Evolutionary conservation across 495 filamentous ascomycete species (phyloP), one percentile per base, ranked within the genome.

Genomic region (Penicillium desertorum): DNA sequence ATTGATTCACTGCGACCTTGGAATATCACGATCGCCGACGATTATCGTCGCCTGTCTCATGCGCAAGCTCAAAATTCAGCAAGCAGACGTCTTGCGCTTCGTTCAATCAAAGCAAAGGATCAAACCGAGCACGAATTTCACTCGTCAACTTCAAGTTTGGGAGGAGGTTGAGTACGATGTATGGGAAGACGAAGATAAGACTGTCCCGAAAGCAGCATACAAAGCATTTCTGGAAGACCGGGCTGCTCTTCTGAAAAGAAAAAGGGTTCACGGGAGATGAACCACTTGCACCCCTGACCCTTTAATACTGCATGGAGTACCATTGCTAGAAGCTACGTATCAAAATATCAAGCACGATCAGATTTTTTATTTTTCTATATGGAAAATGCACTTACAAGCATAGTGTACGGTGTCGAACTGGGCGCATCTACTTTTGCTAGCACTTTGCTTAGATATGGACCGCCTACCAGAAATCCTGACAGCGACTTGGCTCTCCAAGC

Each of bases 1-100:
- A 30, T 58, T 72, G 27, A 57, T 74, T 27, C 74, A 76, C 59
- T 73, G 72, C 57, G 62, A 66, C 44, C 57, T 65, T 39, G 70
- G 72, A 2, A 64, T 71, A 29, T 76, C 72, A 50, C 74, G 71
- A 23, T 74, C 74, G 9, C 60, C 73, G 34, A 72, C 69, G 0
- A 61, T 68, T n/a, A 61, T 72, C 10, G 63, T 73, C 32, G 56
- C 34, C 34, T 37, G n/a, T 37, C 34, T 7, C 5, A 37, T 37
- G 34, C 5, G 14, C 14, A 37, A 37, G 14, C 2, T 37, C 4
- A 14, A 9, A 1, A 37, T 37, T 0, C 34, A 14, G 14, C 5
- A 9, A 37, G 14, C 7, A 6, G 34, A 37, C 3, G 34, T 7
- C 1, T 37, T n/a, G 4, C 4, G 14, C 0, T 37, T 37, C 6